Percentiles rank a stretch among this genome's conserved stretches.
phyloP scores from a whole-genome alignment of 2,329 filamentous ascomycete genomes.

The Fusarium sp. region DNA sequence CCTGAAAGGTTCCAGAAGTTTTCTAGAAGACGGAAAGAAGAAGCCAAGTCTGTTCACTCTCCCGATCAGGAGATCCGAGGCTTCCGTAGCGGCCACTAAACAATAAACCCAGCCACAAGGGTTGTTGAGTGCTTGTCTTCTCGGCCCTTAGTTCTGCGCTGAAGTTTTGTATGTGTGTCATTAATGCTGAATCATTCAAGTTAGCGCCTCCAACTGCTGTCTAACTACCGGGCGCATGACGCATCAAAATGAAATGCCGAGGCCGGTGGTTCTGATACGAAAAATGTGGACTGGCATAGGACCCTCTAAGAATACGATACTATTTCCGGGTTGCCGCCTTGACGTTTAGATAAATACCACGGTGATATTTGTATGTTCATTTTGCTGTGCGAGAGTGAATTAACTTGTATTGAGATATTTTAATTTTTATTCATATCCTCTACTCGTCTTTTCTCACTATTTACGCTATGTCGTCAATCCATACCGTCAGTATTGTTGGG shows the following conservation, averaged over 20 bases:
- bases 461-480: slow-evolving; percentile 15
- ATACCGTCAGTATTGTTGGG: slow-evolving; percentile 19
- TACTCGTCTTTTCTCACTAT: neutral
- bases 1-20: neutral
- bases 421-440: neutral
- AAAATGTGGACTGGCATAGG: neutral
- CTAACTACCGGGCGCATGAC: neutral
- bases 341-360: slow-evolving; percentile 1
- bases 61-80: neutral
- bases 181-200: neutral
- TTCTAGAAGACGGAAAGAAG: neutral
- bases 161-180: too few relatives aligned
- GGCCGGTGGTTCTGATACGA: neutral
- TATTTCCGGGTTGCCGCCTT: neutral
- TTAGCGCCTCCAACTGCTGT: neutral
- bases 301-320: neutral
- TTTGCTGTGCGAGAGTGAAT: neutral
- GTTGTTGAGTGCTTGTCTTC: too few relatives aligned
- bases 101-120: too few relatives aligned
- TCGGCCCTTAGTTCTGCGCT: neutral
- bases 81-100: neutral
- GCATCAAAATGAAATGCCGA: neutral
- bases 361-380: neutral
- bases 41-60: too few relatives aligned
- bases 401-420: neutral